These are phyloP conservation scores for Cordyceps javanica DNA, from an alignment of 2,329 filamentous ascomycete genomes.

Conservation along the genomic window DNA sequence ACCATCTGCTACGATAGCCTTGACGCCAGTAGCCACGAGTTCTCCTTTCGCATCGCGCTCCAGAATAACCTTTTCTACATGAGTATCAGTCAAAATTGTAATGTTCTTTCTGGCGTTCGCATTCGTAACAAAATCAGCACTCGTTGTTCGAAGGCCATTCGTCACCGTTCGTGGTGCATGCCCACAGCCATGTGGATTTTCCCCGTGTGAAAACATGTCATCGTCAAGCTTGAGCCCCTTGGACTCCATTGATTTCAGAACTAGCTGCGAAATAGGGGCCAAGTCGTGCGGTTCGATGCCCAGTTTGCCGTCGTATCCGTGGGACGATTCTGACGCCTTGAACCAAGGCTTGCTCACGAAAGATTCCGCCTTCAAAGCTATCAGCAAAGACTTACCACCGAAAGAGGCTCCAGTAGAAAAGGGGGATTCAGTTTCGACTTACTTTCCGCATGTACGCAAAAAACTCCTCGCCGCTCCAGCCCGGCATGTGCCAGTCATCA, in stretches of 20 bases:
- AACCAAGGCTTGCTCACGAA: slow-evolving; percentile 55
- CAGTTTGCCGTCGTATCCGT: slow-evolving; percentile 46
- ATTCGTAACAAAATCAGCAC: slow-evolving; percentile 45
- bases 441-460: slow-evolving; percentile 48
- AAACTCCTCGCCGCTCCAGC: slow-evolving; percentile 52
- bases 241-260: slow-evolving; percentile 49
- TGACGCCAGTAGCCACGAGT: slow-evolving; percentile 39
- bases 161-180: slow-evolving; percentile 48
- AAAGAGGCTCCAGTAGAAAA: neutral
- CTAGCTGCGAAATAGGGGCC: slow-evolving; percentile 49
- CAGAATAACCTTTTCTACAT: slow-evolving; percentile 47
- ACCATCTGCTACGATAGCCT: slow-evolving; percentile 35
- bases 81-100: slow-evolving; percentile 39
- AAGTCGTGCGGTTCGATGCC: slow-evolving; percentile 52
- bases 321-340: slow-evolving; percentile 37
- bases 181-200: slow-evolving; percentile 48
- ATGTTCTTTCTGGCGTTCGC: slow-evolving; percentile 36
- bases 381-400: neutral
- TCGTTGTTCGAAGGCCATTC: slow-evolving; percentile 45
- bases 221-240: slow-evolving; percentile 47
- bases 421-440: slow-evolving; percentile 23
- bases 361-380: slow-evolving; percentile 39
- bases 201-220: slow-evolving; percentile 52
- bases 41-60: slow-evolving; percentile 26
- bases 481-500: slow-evolving; percentile 50